Base-by-base conservation (phyloP, 306 rosid genomes). In the Dryas drummondii region DNA sequence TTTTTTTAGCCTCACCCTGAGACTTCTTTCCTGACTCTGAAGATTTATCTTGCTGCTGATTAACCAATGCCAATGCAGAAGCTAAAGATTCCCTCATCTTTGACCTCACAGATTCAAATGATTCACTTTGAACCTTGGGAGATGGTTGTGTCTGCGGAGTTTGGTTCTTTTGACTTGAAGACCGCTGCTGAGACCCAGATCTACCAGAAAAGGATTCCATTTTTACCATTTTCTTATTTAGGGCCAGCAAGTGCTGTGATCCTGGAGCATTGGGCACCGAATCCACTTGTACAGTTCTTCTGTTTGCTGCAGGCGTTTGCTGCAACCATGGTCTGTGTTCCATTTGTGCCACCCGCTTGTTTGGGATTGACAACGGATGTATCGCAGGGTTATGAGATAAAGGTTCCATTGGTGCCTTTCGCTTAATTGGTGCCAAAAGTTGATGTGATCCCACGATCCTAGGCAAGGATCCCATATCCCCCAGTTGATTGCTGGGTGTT, bases 51-150 rank as follows among this genome's bases (percentile, higher is more conserved):
- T 76, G 51, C 73, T 58, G 90, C 77, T 81, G 90, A 52, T 86
- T 76, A 66, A 88, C 99, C 84, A 96, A 77, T 19, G 89, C 89
- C 75, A 96, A 85, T 32, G 97, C 96, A 80, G 90, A 75, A 73
- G 90, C 86, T 74, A 96, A 81, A 16, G 97, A 89, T 76, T 90
- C 98, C 84, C 97, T 90, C 99, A 96, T 92, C 86, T 96, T 96
- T 78, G 98, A 92, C 86, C 99, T 89, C 66, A 96, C 90, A 54
- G 84, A 90, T 65, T 86, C 97, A 47, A 88, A 89, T 69, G 96
- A 89, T 59, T 92, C 99, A 42, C 76, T 70, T 51, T 84, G 92
- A 71, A 37, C 79, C 83, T 81, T 96, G 76, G 92, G 53, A 26
- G 90, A 67, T 41, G 85, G 90, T 70, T 85, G 89, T 59, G 17